phyloP scores from a whole-genome alignment of 345 rosid species.

The Lepidium sativum region DNA sequence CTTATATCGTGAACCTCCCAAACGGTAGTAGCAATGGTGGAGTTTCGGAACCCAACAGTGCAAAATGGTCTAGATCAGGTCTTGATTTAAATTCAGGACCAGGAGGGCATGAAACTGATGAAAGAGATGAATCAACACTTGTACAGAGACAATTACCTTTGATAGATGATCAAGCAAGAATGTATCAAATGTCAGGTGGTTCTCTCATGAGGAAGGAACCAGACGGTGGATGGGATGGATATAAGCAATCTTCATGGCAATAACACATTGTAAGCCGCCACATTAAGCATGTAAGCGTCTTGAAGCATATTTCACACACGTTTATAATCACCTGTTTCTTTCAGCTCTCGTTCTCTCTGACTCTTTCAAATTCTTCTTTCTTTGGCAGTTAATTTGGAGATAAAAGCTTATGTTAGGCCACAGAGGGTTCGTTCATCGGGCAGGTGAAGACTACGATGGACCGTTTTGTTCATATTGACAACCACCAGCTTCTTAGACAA shows the following conservation, averaged over 20 bases:
- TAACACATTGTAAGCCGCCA: constrained; percentile 24
- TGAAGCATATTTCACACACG: neutral
- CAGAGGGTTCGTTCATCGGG: neutral
- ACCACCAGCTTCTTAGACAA: constrained; percentile 13
- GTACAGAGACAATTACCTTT: constrained; percentile 45
- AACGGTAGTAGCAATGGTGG: constrained; percentile 41
- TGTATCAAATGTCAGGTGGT: constrained; percentile 58
- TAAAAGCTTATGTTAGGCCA: constrained; percentile 3
- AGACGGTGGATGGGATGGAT: constrained; percentile 90
- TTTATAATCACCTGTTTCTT: neutral
- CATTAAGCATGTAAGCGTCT: constrained; percentile 19
- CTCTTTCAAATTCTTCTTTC: neutral
- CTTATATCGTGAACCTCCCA: constrained; percentile 53
- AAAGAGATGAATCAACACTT: constrained; percentile 49
- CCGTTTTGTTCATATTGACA: constrained; percentile 8
- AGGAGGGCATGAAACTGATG: constrained; percentile 52
- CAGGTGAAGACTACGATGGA: constrained; percentile 1
- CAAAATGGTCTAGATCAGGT: constrained; percentile 63
- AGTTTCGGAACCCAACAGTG: constrained; percentile 29
- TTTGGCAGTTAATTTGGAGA: constrained; percentile 7
- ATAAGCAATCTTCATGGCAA: constrained; percentile 75
- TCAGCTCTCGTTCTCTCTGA: neutral
- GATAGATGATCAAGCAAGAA: constrained; percentile 64
- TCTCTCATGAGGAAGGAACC: constrained; percentile 74
- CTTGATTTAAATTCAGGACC: constrained; percentile 90